phyloP scores from a whole-genome alignment of 495 filamentous ascomycete genomes.

The Xylaria scruposa region DNA sequence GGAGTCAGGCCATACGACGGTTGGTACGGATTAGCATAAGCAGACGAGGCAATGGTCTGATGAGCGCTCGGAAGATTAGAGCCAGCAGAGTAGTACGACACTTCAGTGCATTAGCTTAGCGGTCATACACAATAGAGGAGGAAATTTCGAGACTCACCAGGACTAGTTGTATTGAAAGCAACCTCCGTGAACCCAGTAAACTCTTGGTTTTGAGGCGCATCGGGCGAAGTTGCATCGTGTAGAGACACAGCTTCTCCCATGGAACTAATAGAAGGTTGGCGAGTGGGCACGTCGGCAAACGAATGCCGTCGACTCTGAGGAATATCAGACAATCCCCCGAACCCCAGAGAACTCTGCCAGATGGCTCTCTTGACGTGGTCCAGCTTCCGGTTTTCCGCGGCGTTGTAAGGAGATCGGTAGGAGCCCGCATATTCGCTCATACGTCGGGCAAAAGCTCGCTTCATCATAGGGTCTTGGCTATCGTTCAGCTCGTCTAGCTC shows the following conservation, averaged over 20 bases:
- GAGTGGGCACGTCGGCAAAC: constrained; percentile 82
- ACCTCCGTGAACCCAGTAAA: constrained; percentile 44
- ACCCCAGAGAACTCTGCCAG: constrained; percentile 89
- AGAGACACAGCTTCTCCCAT: constrained; percentile 59
- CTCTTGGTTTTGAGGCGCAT: constrained; percentile 48
- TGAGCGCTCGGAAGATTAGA: constrained; percentile 39
- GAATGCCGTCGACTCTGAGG: constrained; percentile 93
- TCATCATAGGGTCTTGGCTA: constrained; percentile 57
- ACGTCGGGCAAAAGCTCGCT: constrained; percentile 60
- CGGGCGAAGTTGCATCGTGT: constrained; percentile 50
- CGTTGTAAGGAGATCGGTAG: constrained; percentile 59
- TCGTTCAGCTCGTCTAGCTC: constrained; percentile 71
- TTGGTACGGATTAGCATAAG: constrained; percentile 48
- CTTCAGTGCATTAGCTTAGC: constrained; percentile 43
- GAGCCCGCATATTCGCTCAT: constrained; percentile 71
- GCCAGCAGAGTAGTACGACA: constrained; percentile 57
- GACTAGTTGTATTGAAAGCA: constrained; percentile 41
- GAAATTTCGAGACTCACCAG: constrained; percentile 39
- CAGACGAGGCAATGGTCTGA: constrained; percentile 47
- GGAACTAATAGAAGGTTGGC: constrained; percentile 73
- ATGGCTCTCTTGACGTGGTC: constrained; percentile 81
- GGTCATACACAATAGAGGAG: neutral
- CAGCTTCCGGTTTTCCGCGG: constrained; percentile 73
- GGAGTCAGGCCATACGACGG: constrained; percentile 57
- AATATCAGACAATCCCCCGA: constrained; percentile 70